Base-by-base conservation (phyloP, 805 yeast genomes). In the Yarrowia osloensis region DNA sequence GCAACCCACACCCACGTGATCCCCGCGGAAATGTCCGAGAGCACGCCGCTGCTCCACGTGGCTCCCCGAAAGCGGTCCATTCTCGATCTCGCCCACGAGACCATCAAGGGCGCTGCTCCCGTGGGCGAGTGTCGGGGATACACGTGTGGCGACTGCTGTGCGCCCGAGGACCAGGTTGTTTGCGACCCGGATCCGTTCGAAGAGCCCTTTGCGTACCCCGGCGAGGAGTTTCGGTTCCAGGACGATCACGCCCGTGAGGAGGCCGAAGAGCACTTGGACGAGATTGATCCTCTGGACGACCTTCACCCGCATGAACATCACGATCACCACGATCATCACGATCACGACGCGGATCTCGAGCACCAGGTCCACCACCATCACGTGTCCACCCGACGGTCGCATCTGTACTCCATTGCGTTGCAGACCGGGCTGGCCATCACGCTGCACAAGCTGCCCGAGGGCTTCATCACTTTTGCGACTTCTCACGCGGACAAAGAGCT, bases 381-480 rank as follows among this genome's bases (percentile, higher is more conserved):
- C 73, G 82, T 90, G 22, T 86, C 85, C 67, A 86, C 97, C 0
- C 93, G 95, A 1, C 78, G 88, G 19, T 88, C 96, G 0, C 82
- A 90, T 68, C 78, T 94, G n/a, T 77, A 94, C 12, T 85, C 96
- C 5, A 91, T 94, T 68, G 98, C 97, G 3, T 76, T 95, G 24
- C 98, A 95, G 76, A 94, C 98, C 0, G 86, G 93, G 7, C 75
- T 93, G 62, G 98, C 97, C 0, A 85, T 94, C 31, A 85, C 96
- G 0, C 77, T 95, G 31, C 99, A 94, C 78, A 93, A 95, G 75
- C 81, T 94, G 28, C 99, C 99, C 0, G 99, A 94, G 77, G 99
- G 99, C 0, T 90, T 94, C 73, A 86, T 94, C 66, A 88, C 96
- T 54, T 94, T 85, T 75, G 89, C 89, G 37, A 92, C 95, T 0